Base-by-base conservation (phyloP, 768 basidiomycete species). In the Infundibulicybe gibba region DNA sequence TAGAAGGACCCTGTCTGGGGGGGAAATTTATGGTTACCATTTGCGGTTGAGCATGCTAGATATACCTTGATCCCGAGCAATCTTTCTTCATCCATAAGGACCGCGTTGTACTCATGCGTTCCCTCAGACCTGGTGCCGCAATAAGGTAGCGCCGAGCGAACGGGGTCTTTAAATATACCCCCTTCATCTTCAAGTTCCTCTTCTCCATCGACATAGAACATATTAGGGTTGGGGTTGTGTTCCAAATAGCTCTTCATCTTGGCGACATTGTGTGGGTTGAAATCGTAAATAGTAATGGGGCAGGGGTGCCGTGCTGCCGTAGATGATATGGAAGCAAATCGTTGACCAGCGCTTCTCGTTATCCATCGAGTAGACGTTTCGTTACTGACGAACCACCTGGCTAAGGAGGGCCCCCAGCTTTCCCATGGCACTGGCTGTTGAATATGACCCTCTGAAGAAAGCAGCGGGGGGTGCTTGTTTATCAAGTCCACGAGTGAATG, bases 351-450 rank as follows among this genome's bases (percentile, higher is more conserved):
- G 14, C 63, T 62, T 0, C 67, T 70, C 17, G 70, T 70, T 16
- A 71, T 69, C 72, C 70, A 72, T 5, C 66, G 56, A 2, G 65
- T 69, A 1, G 65, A 56, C 35, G 59, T 45, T 6, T 44, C 44
- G 6, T 62, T 57, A n/a, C 60, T 48, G n/a, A 56, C 52, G 30
- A 70, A 57, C 64, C 67, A 67, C n/a, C 67, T 54, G 14, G 67
- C 67, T 2, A 59, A 47, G 1, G 57, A 51, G 4, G 64, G 64
- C 5, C 67, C 69, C 68, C 71, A 71, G 2, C 54, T 44, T 3
- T 40, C 38, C 59, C 66, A 71, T 1, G 57, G 55, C 9, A 68
- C 10, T 25, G 25, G 25, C 25, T 25, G 25, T 8, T 8, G 25
- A 41, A 13, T 4, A 32, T n/a, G n/a, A n/a, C 14, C 49, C 9